Base-by-base conservation (phyloP, 257 asterid species). In the Fraxinus americana region DNA sequence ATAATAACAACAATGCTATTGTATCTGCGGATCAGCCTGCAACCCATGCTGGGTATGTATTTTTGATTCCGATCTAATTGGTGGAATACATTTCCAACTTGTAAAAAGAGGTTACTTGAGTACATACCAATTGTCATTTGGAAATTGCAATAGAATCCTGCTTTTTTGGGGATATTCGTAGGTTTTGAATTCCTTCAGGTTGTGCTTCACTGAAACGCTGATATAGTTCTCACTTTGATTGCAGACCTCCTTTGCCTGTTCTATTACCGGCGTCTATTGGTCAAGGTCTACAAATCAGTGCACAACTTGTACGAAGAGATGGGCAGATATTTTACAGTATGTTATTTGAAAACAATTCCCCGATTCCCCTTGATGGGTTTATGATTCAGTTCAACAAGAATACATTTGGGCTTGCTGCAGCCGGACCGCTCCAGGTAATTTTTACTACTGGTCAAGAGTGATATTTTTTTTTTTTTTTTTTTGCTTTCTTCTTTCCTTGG, bases 331-430 rank as follows among this genome's bases (percentile, higher is more conserved):
- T 91, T 78, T 96, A 96, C 89, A 90, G 89, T 92, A 93, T 96
- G 99, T 70, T 91, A 78, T 91, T 96, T 77, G 97, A 94, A 87
- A 96, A 96, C 86, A 88, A 88, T 86, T 73, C 97, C 71, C 95
- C 88, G 83, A 67, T 79, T 77, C 88, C 96, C 34, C 94, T 96
- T 72, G 99, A 96, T 79, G 98, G 99, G 48, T 96, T 96, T 77
- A 91, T 96, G 98, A 93, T 96, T 85, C 99, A 96, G 85, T 96
- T 96, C 86, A 96, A 96, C 91, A 96, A 93, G 90, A 95, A 92
- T 82, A 90, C 98, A 39, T 93, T 96, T 83, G 99, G 99, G 72
- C 96, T 96, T 76, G 96, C 98, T 25, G 95, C 98, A 71, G 91
- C 87, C 78, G 97, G 85, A 78, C 95, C 97, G 35, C 94, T 96